Evolutionary conservation across 140 eudicot species (phyloP).

Genomic region (Stevia rebaudiana): DNA sequence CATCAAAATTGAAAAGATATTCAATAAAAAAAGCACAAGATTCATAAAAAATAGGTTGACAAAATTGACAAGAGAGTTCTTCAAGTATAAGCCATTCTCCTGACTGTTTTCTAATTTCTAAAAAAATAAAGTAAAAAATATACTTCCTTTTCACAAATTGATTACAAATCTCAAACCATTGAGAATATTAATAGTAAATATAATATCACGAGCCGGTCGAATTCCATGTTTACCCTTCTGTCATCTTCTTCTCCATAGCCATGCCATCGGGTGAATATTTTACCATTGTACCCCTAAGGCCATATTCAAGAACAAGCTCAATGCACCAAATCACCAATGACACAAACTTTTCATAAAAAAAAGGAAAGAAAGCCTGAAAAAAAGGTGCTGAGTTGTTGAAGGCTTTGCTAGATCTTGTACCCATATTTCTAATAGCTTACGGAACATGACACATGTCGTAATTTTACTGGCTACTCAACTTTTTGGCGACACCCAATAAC

Average conservation of each 20-base stretch:
- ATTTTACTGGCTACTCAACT: slow-evolving; percentile 17
- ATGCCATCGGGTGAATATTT: neutral
- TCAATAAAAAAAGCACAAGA: slow-evolving; percentile 10
- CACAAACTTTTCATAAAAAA: slow-evolving; percentile 17
- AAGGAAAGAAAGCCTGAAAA: slow-evolving; percentile 14
- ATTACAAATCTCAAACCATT: slow-evolving; percentile 13
- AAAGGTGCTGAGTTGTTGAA: slow-evolving; percentile 6
- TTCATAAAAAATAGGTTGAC: slow-evolving; percentile 4
- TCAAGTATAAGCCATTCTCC: slow-evolving; percentile 3
- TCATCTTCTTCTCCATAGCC: slow-evolving; percentile 3
- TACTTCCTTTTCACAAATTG: slow-evolving; percentile 10
- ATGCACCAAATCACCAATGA: slow-evolving; percentile 22
- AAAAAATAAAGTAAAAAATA: neutral
- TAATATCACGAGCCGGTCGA: neutral
- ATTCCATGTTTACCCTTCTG: neutral
- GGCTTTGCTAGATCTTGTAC: slow-evolving; percentile 11
- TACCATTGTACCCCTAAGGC: neutral
- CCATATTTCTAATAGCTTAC: slow-evolving; percentile 10
- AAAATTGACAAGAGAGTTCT: slow-evolving; percentile 21
- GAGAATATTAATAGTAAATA: neutral
- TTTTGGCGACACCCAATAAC: slow-evolving; percentile 22
- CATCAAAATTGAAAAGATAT: neutral
- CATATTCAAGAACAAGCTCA: slow-evolving; percentile 10
- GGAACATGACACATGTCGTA: neutral
- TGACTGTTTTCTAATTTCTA: slow-evolving; percentile 7